A percentile compares a stretch with the other conserved stretches of the same genome.
Conservation (phyloP, 169 alveolate species). For the Cryptosporidium viatorum region DNA sequence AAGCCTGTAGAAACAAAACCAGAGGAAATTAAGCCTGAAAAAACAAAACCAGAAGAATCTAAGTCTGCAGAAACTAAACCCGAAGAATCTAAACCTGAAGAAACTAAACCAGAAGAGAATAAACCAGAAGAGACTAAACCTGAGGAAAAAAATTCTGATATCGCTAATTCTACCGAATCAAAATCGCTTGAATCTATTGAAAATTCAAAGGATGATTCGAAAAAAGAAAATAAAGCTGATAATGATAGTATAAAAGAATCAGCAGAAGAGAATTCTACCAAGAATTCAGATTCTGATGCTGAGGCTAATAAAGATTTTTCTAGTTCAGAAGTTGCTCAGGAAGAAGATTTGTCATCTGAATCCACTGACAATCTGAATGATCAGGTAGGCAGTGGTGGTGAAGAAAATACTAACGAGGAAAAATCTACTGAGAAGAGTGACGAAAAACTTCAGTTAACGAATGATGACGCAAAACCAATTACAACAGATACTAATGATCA, state of each 20-base stretch:
- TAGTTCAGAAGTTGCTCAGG: conserved; percentile 32
- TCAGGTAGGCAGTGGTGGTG: not conserved
- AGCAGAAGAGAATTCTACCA: not conserved
- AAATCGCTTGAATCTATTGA: not conserved
- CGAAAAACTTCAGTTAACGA: not conserved
- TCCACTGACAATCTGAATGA: not conserved
- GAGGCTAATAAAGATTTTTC: not conserved
- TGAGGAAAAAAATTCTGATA: not conserved
- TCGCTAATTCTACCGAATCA: not conserved
- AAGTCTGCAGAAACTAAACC: not conserved
- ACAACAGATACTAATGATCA: not conserved
- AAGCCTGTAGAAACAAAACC: not conserved
- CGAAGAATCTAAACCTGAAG: not conserved
- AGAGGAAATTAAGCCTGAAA: not conserved
- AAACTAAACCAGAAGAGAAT: not conserved
- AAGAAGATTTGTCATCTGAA: conserved; percentile 29
- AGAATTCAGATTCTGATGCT: conserved; percentile 13
- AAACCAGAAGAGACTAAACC: not conserved
- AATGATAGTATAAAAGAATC: not conserved
- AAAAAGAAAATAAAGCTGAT: conserved; percentile 1
- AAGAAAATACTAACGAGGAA: not conserved
- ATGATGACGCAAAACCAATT: not conserved
- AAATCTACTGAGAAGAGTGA: not conserved
- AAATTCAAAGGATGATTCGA: not conserved
- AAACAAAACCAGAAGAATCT: not conserved